A percentile compares a stretch with the other conserved stretches of the same genome.
Evolutionary conservation across 768 basidiomycete genomes (phyloP).

Genomic region (Fistulinella prunicolor): DNA sequence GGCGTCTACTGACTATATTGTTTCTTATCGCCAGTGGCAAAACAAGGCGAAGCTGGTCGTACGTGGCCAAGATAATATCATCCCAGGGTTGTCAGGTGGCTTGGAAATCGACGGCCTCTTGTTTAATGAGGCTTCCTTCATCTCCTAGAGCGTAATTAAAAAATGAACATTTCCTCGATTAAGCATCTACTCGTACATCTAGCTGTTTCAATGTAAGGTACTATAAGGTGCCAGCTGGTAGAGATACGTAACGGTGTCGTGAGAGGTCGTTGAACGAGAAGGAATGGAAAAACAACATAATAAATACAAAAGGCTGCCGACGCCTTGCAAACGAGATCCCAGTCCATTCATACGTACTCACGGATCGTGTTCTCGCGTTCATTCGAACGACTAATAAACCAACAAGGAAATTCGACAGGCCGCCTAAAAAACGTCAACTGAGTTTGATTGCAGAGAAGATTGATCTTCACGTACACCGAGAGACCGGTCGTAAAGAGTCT

Average conservation of each 20-base stretch:
- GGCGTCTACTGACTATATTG: not conserved
- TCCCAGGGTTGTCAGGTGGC: conserved; percentile 40
- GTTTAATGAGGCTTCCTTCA: conserved; percentile 92
- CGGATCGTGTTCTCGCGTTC: conserved; percentile 6
- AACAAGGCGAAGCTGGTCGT: conserved; percentile 54
- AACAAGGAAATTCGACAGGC: conserved; percentile 23
- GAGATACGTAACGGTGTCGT: conserved; percentile 2
- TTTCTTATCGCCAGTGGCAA: conserved; percentile 43
- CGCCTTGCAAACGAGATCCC: too few species aligned
- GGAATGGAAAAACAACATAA: too few species aligned
- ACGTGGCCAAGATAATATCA: conserved; percentile 38
- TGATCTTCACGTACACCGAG: conserved; percentile 11
- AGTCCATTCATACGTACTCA: too few species aligned
- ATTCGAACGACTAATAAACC: conserved; percentile 18
- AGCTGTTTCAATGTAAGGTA: conserved; percentile 8
- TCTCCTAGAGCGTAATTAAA: conserved; percentile 45
- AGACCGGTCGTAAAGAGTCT: conserved; percentile 23
- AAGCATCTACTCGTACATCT: conserved; percentile 9
- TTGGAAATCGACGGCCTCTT: conserved; percentile 59
- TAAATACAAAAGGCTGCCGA: too few species aligned
- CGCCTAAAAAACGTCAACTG: conserved; percentile 3
- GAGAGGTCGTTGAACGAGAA: too few species aligned
- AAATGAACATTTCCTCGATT: too few species aligned
- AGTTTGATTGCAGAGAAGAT: not conserved
- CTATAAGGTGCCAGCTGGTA: too few species aligned